Conservation (phyloP, 345 rosid species). For the Dimocarpus longan region DNA sequence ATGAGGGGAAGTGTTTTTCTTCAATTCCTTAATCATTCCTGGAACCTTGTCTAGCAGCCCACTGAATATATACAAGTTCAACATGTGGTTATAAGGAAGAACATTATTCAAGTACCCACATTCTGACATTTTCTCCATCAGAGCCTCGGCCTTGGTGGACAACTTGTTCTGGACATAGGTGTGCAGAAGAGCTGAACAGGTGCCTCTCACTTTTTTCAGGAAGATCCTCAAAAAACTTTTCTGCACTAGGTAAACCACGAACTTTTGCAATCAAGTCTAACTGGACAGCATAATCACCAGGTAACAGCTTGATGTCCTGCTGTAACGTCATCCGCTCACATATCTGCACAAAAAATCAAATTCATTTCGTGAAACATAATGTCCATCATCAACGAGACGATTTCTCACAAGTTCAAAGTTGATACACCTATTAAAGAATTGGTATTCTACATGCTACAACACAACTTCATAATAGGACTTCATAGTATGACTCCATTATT, state of each 20-base stretch:
- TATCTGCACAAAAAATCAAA: constrained; percentile 43
- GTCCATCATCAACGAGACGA: not conserved
- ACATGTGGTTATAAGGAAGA: constrained; percentile 79
- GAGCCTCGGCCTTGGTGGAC: constrained; percentile 69
- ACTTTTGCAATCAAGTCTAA: constrained; percentile 82
- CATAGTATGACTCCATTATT: not conserved
- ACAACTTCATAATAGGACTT: not conserved
- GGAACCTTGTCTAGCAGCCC: constrained; percentile 64
- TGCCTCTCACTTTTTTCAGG: constrained; percentile 68
- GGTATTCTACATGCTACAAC: not conserved
- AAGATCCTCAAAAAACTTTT: constrained; percentile 88
- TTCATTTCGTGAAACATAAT: not conserved
- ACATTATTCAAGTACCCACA: constrained; percentile 64
- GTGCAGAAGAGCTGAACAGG: constrained; percentile 88
- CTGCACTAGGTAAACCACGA: constrained; percentile 79
- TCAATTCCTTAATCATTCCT: constrained; percentile 55
- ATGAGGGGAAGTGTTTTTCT: constrained; percentile 63
- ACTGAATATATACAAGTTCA: constrained; percentile 59
- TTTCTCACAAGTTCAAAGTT: constrained; percentile 8
- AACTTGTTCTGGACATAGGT: constrained; percentile 60
- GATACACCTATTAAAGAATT: not conserved
- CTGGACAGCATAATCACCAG: constrained; percentile 92
- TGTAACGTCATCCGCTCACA: constrained; percentile 93
- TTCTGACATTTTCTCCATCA: constrained; percentile 76
- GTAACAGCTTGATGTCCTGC: constrained; percentile 64